Evolutionary conservation across 768 basidiomycete species (phyloP).

Genomic region (Neoboletus magnificus): DNA sequence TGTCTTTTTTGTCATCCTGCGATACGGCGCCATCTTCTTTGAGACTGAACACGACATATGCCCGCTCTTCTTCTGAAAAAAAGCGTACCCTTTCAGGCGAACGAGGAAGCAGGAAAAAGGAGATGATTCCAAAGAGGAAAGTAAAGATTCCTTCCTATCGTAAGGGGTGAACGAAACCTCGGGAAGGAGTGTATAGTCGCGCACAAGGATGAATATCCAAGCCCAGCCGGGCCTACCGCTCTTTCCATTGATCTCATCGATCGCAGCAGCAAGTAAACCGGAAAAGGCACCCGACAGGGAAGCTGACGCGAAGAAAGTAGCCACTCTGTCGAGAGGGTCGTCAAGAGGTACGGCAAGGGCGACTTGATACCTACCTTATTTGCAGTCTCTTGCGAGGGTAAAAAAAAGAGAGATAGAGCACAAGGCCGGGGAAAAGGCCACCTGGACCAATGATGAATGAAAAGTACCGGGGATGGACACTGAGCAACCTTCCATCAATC

Average conservation of each 20-base stretch:
- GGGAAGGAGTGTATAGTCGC: neutral
- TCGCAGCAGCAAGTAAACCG: constrained; percentile 59
- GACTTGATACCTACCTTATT: constrained; percentile 11
- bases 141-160: constrained; percentile 61
- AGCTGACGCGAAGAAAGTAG: constrained; percentile 40
- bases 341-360: neutral
- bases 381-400: constrained; percentile 33
- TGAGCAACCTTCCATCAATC: constrained; percentile 52
- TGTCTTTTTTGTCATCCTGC: constrained; percentile 42
- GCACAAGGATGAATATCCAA: constrained; percentile 55
- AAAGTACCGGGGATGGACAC: neutral
- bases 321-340: constrained; percentile 26
- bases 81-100: constrained; percentile 46
- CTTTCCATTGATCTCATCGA: constrained; percentile 52
- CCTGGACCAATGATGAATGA: constrained; percentile 31
- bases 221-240: constrained; percentile 54
- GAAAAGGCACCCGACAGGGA: constrained; percentile 61
- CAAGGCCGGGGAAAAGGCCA: constrained; percentile 56
- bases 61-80: constrained; percentile 49
- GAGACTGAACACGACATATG: constrained; percentile 35
- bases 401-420: constrained; percentile 54
- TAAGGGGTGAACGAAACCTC: neutral
- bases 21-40: constrained; percentile 31
- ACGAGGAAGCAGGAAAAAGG: constrained; percentile 48
- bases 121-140: constrained; percentile 48